Conservation (phyloP, 1,284 basidiomycete species). For the Prillingera fragicola region DNA sequence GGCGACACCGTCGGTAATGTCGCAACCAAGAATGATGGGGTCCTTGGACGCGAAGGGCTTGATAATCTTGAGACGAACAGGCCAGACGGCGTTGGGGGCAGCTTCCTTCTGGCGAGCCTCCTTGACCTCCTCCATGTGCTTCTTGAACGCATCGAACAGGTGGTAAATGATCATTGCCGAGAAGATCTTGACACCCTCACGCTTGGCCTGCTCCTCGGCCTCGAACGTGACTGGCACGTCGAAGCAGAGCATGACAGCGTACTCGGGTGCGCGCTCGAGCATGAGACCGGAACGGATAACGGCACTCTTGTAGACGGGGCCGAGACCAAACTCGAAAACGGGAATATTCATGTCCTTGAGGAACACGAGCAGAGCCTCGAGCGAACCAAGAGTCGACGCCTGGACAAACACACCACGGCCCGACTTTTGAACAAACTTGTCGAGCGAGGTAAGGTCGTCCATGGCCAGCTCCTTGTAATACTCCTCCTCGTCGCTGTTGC, state of each 20-base stretch:
- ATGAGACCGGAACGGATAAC: slow-evolving; percentile 89
- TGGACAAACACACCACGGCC: slow-evolving; percentile 97
- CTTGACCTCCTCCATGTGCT: slow-evolving; percentile 87
- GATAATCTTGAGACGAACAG: slow-evolving; percentile 86
- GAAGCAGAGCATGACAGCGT: slow-evolving; percentile 93
- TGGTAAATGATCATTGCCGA: slow-evolving; percentile 90
- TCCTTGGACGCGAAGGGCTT: slow-evolving; percentile 94
- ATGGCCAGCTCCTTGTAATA: slow-evolving; percentile 92
- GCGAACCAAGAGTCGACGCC: slow-evolving; percentile 92
- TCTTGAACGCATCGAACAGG: slow-evolving; percentile 93
- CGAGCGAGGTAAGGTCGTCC: slow-evolving; percentile 85
- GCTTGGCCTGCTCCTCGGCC: slow-evolving; percentile 82
- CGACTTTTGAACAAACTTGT: slow-evolving; percentile 88
- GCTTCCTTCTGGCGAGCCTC: slow-evolving; percentile 92
- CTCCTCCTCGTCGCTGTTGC: slow-evolving; percentile 94
- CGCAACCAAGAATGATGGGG: slow-evolving; percentile 94
- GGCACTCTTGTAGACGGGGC: slow-evolving; percentile 94
- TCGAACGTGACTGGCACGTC: slow-evolving; percentile 86
- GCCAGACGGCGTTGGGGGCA: slow-evolving; percentile 94
- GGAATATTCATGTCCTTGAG: slow-evolving; percentile 93
- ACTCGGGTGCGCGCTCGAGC: slow-evolving; percentile 93
- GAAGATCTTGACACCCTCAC: slow-evolving; percentile 89
- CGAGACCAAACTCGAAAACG: slow-evolving; percentile 95
- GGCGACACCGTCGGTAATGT: slow-evolving; percentile 81
- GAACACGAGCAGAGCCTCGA: slow-evolving; percentile 96